Evolutionary conservation across 306 rosid species (phyloP).

Genomic region (Glycine latifolia): DNA sequence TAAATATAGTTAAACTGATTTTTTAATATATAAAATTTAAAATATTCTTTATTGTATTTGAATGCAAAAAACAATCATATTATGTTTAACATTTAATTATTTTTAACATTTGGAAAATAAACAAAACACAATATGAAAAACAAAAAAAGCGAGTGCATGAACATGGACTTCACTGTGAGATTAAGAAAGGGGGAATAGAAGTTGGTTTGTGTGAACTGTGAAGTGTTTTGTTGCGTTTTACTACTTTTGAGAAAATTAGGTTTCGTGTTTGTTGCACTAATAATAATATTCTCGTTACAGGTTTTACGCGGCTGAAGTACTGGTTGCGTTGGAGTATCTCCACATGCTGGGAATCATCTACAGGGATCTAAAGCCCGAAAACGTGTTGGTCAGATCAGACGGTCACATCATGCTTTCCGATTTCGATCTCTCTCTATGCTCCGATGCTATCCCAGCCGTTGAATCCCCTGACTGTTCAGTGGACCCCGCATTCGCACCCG

Average conservation of each 20-base stretch:
- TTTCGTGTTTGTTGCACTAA: not conserved
- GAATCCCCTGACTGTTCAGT: slow-evolving; percentile 65
- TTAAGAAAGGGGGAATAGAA: too few species aligned
- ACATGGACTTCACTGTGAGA: too few species aligned
- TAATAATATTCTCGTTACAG: slow-evolving; percentile 49
- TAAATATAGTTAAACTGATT: too few species aligned
- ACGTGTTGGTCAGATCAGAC: slow-evolving; percentile 95
- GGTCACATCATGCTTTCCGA: slow-evolving; percentile 99
- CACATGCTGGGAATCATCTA: slow-evolving; percentile 98
- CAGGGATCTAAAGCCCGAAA: slow-evolving; percentile 95
- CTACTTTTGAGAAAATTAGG: not conserved
- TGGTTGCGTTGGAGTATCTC: slow-evolving; percentile 95
- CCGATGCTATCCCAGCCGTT: slow-evolving; percentile 86
- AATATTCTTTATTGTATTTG: too few species aligned
- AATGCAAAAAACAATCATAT: too few species aligned
- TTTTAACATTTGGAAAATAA: too few species aligned
- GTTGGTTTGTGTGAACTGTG: too few species aligned
- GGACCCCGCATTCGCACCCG: slow-evolving; percentile 29
- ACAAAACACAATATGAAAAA: too few species aligned
- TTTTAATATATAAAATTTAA: too few species aligned
- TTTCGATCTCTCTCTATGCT: slow-evolving; percentile 86
- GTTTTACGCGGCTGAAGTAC: slow-evolving; percentile 93
- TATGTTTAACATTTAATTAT: too few species aligned
- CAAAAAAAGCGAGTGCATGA: too few species aligned
- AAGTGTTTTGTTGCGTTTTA: not conserved